Conservation (phyloP, 805 yeast genomes). For the Komagataella phaffii region DNA sequence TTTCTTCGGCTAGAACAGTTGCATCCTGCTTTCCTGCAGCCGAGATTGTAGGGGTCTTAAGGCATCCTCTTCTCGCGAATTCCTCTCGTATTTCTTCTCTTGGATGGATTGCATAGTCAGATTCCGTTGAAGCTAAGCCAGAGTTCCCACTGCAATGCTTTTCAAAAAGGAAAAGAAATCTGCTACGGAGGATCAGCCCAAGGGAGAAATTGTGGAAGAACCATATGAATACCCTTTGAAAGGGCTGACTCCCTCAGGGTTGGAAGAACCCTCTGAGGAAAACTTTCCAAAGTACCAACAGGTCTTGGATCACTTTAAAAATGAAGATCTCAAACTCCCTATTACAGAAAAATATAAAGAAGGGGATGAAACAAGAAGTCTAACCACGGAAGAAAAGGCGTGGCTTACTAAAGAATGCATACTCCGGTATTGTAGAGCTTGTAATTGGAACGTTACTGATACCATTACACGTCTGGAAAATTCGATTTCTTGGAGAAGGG, state of each 20-base stretch:
- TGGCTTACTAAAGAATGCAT: slow-evolving; percentile 83
- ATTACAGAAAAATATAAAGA: slow-evolving; percentile 22
- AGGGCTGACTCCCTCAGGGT: slow-evolving; percentile 34
- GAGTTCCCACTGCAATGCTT: background rate
- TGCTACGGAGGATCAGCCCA: background rate
- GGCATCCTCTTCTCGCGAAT: background rate
- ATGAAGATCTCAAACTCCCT: slow-evolving; percentile 32
- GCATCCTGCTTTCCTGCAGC: background rate
- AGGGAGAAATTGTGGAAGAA: slow-evolving; percentile 1
- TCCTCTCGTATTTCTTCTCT: background rate
- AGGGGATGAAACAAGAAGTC: slow-evolving; percentile 14
- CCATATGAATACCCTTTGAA: slow-evolving; percentile 50
- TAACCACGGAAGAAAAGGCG: slow-evolving; percentile 41
- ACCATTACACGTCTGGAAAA: slow-evolving; percentile 53
- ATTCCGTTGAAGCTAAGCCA: background rate
- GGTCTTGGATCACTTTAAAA: slow-evolving; percentile 41
- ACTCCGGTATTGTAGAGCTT: slow-evolving; percentile 69
- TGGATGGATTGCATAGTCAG: too few species aligned
- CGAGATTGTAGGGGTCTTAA: background rate
- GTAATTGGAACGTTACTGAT: slow-evolving; percentile 60
- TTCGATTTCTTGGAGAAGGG: slow-evolving; percentile 75
- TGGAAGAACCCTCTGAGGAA: slow-evolving; percentile 15
- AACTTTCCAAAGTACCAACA: slow-evolving; percentile 40
- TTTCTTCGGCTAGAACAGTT: background rate
- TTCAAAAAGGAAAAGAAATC: background rate